Base-by-base conservation (phyloP, 768 basidiomycete species). In the Russula vinacea region DNA sequence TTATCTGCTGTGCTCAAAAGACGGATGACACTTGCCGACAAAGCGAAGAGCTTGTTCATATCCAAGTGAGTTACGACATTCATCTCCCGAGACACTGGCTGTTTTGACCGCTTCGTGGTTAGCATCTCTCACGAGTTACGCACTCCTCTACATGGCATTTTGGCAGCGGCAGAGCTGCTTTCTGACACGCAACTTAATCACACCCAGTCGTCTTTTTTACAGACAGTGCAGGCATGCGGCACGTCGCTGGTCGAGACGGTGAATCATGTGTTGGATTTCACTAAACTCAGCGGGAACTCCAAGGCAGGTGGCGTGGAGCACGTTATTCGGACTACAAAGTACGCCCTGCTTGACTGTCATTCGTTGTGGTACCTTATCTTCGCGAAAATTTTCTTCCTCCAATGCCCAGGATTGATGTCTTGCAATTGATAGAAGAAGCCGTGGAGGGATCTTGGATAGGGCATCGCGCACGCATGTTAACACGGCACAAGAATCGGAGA, bases 191-290 rank as follows among this genome's bases (percentile, higher is more conserved):
- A 81, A n/a, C 77, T 98, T 37, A 89, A 85, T 70, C 85, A 89
- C 53, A 86, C 86, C 14, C 95, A 98, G 73, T 73, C 78, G 11
- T 92, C 94, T 0, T 96, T 94, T 78, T 76, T 97, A 56, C 90
- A 94, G 71, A 97, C 95, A 0, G 91, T 97, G 1, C 90, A 94
- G 73, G 94, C 92, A 7, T 97, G 94, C 71, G 94, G 94, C 16
- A 95, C 89, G n/a, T 93, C 92, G 1, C 81, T 98, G 1, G 92
- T 95, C 47, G 95, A 98, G 77, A 96, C 94, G 0, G 94, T 98
- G 55, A 97, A 97, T 71, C 95, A 98, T 69, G 95, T 98, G 6
- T 78, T 98, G 32, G 95, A 98, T 73, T 98, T 95, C 71, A 96
- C 94, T 35, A 98, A 98, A 72, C 81, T 96, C 26, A 94, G 91